Evolutionary conservation across 345 rosid genomes (phyloP), one percentile per base, ranked within the genome.

Genomic region (Bruguiera parviflora): DNA sequence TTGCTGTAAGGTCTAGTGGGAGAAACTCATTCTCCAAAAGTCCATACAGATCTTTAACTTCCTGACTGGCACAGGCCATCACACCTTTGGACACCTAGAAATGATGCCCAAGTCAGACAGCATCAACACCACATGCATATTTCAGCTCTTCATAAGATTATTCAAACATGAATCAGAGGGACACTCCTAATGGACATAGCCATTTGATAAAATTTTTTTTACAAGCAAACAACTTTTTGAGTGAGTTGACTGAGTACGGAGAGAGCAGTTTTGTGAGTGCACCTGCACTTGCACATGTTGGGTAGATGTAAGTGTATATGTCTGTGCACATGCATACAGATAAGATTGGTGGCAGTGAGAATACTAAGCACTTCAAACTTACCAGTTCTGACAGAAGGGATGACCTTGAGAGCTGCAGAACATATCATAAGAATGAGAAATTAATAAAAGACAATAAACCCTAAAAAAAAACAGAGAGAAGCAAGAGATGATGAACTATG

Each of bases 1-100:
- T 96, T 29, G 85, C 78, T 9, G 92, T 90, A 69, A 91, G 90
- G 82, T 92, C 98, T 31, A 92, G 77, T 11, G 98, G 96, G 51
- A 86, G 84, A 80, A 89, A 90, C 58, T 92, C 98, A 65, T 90
- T 89, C 84, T 96, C 99, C 69, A 96, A 73, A 69, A 92, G 83
- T 84, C 89, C 84, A 80, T 87, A 92, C 51, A 96, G 90, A 76
- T 96, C 99, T 75, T 96, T 96, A 32, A 90, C 98, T 78, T 96
- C 99, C 79, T 87, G 99, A n/a, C 86, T 86, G 4, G 87, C 98
- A 86, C 96, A 96, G 77, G 90, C 89, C 75, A 92, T 72, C 21
- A 92, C 97, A 70, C 99, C 99, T 77, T 87, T 92, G 28, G 90
- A 80, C 20, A 88, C 95, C 99, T 96, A 71, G 57, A 77, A 7